A percentile compares a stretch with the other conserved stretches of the same genome.
phyloP scores from a whole-genome alignment of 805 yeast species.

The Nakazawaea wickerhamii region DNA sequence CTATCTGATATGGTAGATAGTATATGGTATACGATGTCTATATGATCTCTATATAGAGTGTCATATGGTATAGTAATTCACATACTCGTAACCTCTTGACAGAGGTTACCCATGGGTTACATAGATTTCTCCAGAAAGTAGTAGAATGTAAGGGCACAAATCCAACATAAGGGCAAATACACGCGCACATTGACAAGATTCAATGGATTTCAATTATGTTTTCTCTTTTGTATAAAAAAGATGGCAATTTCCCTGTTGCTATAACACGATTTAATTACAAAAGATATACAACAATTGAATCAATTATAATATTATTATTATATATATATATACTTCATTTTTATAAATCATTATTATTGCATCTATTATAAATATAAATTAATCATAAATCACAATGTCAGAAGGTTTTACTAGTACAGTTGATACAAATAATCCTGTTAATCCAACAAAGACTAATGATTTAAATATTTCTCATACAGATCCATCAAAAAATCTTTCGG shows the following conservation, averaged over 20 bases:
- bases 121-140: no score
- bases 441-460: conserved; percentile 5
- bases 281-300: no score
- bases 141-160: no score
- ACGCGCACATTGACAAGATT: no score
- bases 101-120: no score
- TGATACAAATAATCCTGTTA: conserved; percentile 13
- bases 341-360: neutral
- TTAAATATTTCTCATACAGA: conserved; percentile 8
- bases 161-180: no score
- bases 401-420: conserved; percentile 11
- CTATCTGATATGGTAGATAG: no score
- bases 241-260: conserved; percentile 1
- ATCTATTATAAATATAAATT: neutral
- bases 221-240: neutral
- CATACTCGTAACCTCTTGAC: no score
- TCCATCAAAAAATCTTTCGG: neutral
- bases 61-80: no score
- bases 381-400: conserved; percentile 3
- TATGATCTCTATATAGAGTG: no score
- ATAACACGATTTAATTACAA: no score
- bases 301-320: neutral
- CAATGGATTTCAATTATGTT: neutral
- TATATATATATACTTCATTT: neutral
- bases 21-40: no score